Evolutionary conservation across 1,139 yeast genomes (phyloP), one percentile per base, ranked within the genome.

Genomic region (Suzukiozyma palmioleophila): DNA sequence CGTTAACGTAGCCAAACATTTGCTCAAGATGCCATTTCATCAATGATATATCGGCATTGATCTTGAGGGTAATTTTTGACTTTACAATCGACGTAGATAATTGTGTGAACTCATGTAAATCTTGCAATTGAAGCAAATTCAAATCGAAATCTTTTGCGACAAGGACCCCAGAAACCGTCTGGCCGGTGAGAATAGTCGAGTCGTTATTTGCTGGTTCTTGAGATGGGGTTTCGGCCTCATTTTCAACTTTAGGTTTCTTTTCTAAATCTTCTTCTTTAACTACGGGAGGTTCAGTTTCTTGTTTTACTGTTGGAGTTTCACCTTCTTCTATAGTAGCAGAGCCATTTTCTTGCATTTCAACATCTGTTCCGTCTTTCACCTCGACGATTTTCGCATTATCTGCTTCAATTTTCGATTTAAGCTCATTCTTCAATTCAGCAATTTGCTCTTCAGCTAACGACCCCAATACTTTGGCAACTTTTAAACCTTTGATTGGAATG

Each of bases 91-190:
- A 86, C 0, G 97, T 86, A 0, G 95, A 82, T 42, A 92, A 69
- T 40, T 88, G 94, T 0, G 96, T 81, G 53, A 81, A 90, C 52
- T 90, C 97, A 54, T 92, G 83, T 35, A 92, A 75, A 62, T 92
- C 98, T 43, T 82, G 84, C 13, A 88, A 77, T 42, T 89, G 86
- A 49, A 92, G 78, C 39, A 92, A 66, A 54, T 82, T 86, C 51
- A 92, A 68, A 52, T 88, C 95, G 59, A 92, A 92, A 63, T 90
- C 95, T 61, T 85, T 88, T 35, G 95, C 87, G 0, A 92, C 96
- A 35, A 92, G 65, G 12, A 92, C 90, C 14, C 97, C 98, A n/a
- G 89, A 78, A 13, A 92, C 64, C 10, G 80, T 64, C 35, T 75
- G 72, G 1, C 66, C 60, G 1, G 73, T 60, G 24, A 54, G 55